Evolutionary conservation across 306 rosid genomes (phyloP), one percentile per base, ranked within the genome.

Genomic region (Castanea mollissima): DNA sequence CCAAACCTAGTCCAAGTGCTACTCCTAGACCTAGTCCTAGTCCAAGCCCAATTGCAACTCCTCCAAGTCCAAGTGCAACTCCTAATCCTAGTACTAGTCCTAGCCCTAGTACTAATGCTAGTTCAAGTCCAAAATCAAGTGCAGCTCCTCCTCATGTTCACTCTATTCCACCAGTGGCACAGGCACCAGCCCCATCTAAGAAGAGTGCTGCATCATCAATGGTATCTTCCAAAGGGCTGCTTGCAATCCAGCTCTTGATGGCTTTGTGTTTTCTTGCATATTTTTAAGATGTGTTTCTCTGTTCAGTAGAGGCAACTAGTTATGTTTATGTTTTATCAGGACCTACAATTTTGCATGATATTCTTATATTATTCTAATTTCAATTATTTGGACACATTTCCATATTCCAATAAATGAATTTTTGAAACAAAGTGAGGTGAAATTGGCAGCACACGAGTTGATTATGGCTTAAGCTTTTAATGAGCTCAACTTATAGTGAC

Each of bases 241-340:
- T 59, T 59, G 65, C 31, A 9, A 12, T 21, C 25, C 65, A 59
- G 15, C 65, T 59, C 9, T 8, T 59, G 31, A 59, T 59, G 65
- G 65, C 65, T 59, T 59, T 59, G 65, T 23, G 65, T 59, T 59
- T 59, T 23, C 65, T 59, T 59, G 65, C 65, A 20, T 59, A 59
- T 23, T 59, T 20, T 59, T 59, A 59, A 29, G 4, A 59, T 11
- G 29, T 23, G 12, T 23, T 59, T 59, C 32, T 59, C 15, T 23
- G 11, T 20, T 27, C 4, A 21, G 64, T 58, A 58, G 15, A 3
- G 23, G 64, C 23, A 58, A 23, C 23, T 58, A 21, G 23, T 27
- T 58, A 21, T 49, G 54, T 49, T 49, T 49, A 58, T 10, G 64
- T 11, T 58, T 58, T 21, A 58, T n/a, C 23, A 58, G 25, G 12